These are phyloP conservation scores for Nemania sp. DNA, from an alignment of 2,329 filamentous ascomycete species.

Conservation along the genomic window DNA sequence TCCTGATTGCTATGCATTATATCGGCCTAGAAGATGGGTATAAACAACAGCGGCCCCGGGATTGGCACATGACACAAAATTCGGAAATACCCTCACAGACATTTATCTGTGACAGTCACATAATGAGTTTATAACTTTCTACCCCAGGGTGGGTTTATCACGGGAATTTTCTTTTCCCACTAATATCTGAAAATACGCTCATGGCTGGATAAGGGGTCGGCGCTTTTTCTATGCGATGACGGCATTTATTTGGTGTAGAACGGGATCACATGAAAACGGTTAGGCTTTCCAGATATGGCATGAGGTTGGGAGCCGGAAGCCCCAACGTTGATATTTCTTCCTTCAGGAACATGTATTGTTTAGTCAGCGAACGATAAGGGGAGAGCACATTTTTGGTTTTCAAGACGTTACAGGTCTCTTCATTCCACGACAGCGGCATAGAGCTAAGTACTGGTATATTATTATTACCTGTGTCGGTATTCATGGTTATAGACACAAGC, in stretches of 20 bases:
- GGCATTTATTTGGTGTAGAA: slow-evolving; percentile 40
- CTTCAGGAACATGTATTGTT: slow-evolving; percentile 16
- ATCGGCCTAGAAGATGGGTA: slow-evolving; percentile 24
- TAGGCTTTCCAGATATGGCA: slow-evolving; percentile 31
- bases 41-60: slow-evolving; percentile 16
- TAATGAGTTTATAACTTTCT: slow-evolving; percentile 19
- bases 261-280: slow-evolving; percentile 36
- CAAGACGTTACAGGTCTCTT: slow-evolving; percentile 28
- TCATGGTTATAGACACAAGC: slow-evolving; percentile 39
- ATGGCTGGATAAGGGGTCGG: slow-evolving; percentile 37
- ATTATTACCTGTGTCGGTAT: slow-evolving; percentile 34
- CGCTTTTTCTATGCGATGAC: slow-evolving; percentile 25
- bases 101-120: slow-evolving; percentile 4
- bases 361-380: slow-evolving; percentile 22
- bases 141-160: slow-evolving; percentile 1
- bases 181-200: slow-evolving; percentile 31
- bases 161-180: slow-evolving; percentile 6
- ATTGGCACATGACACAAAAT: slow-evolving; percentile 13
- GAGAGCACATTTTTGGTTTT: slow-evolving; percentile 8
- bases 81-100: slow-evolving; percentile 16
- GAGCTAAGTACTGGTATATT: slow-evolving; percentile 26
- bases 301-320: slow-evolving; percentile 24
- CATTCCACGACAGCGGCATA: slow-evolving; percentile 32
- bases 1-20: slow-evolving; percentile 22
- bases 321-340: slow-evolving; percentile 12